Evolutionary conservation across 1,284 basidiomycete genomes (phyloP).

Genomic region (Stereum hirsutum): DNA sequence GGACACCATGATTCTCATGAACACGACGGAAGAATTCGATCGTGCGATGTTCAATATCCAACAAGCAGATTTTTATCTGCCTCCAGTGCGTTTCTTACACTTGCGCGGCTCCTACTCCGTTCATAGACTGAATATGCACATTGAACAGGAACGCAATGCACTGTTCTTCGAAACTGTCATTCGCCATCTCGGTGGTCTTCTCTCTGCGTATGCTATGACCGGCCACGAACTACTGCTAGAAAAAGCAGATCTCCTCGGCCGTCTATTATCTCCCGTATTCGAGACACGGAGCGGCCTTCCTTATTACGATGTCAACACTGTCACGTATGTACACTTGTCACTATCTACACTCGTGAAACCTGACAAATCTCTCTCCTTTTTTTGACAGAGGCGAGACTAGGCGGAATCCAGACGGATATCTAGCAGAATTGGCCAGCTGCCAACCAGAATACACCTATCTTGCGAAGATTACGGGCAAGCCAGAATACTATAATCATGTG

Average conservation of each 20-base stretch:
- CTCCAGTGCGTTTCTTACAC: conserved; percentile 9
- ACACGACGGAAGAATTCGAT: conserved; percentile 60
- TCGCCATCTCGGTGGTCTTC: conserved; percentile 77
- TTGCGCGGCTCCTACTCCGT: too few relatives aligned
- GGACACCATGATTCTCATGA: conserved; percentile 80
- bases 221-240: conserved; percentile 30
- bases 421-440: conserved; percentile 39
- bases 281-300: conserved; percentile 39
- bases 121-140: too few relatives aligned
- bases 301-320: conserved; percentile 35
- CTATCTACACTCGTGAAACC: background rate
- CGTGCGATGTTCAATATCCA: conserved; percentile 56
- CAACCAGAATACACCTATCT: conserved; percentile 53
- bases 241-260: conserved; percentile 45
- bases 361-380: background rate
- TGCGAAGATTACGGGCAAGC: conserved; percentile 41
- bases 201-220: conserved; percentile 77
- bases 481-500: conserved; percentile 39
- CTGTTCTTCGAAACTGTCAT: conserved; percentile 85
- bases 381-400: background rate
- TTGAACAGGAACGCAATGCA: conserved; percentile 25
- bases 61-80: conserved; percentile 41
- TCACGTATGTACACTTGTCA: conserved; percentile 26
- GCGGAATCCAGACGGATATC: background rate
- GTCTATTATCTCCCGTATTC: conserved; percentile 42